A percentile compares a stretch with the other conserved stretches of the same genome.
These are phyloP conservation scores for Syzygium aqueum DNA, from an alignment of 345 rosid species.

Conservation along the genomic window DNA sequence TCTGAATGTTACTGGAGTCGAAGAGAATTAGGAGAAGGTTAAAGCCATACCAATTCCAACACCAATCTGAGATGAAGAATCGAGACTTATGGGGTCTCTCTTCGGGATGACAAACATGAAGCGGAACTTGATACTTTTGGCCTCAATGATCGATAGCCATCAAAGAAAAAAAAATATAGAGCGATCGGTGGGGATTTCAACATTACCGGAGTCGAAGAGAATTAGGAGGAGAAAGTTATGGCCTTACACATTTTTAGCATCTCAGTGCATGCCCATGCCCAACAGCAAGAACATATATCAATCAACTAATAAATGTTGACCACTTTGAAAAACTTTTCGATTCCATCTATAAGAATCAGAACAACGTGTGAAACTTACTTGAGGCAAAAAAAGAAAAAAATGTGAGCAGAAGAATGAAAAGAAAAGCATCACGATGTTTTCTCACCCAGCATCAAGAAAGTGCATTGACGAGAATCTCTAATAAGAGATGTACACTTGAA, in stretches of 20 bases:
- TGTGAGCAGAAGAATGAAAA: neutral
- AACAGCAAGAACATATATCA: neutral
- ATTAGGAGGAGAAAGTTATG: neutral
- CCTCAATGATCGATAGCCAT: neutral
- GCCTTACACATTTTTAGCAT: neutral
- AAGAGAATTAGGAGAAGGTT: too few relatives aligned
- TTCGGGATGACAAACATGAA: accelerated
- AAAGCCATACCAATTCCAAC: too few relatives aligned
- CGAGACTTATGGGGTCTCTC: too few relatives aligned
- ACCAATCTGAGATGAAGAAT: too few relatives aligned
- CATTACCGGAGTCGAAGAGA: neutral
- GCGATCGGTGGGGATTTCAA: neutral
- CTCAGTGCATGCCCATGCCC: neutral
- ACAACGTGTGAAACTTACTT: neutral
- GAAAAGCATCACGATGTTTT: neutral
- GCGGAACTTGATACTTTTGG: neutral
- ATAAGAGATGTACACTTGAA: neutral
- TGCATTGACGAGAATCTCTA: neutral
- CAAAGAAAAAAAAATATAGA: neutral
- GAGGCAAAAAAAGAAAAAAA: neutral
- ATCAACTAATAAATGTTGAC: neutral
- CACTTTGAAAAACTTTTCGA: neutral
- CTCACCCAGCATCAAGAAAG: neutral
- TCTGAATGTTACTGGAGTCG: too few relatives aligned
- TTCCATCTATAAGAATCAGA: neutral